Base-by-base conservation (phyloP, 768 basidiomycete genomes). In the Hypholoma fasciculare region DNA sequence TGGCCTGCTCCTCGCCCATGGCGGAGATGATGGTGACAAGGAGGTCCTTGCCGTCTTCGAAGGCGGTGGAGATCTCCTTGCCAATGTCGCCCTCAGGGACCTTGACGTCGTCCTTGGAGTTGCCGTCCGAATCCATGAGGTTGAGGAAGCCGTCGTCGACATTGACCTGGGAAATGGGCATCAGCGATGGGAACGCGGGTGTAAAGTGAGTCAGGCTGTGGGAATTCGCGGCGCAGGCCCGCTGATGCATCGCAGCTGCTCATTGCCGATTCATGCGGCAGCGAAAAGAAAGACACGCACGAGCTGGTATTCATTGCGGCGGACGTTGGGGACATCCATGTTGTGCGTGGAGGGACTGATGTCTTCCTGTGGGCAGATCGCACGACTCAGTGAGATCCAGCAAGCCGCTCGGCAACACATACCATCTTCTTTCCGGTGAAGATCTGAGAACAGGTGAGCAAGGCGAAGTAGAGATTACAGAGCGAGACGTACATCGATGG, bases 381-480 rank as follows among this genome's bases (percentile, higher is more conserved):
- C 30, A 34, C 26, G 37, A 20, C 49, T 42, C 11, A 60, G 43
- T 44, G 57, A 42, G 14, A 40, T 52, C 13, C 19, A 38, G 14
- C 13, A 58, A 44, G 42, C 12, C 44, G 30, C 30, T 63, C 14
- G 43, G 63, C 62, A 60, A 65, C 64, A 80, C 88, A 75, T 68
- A 89, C 96, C 76, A 95, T 69, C 83, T 99, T 99, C 85, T 97
- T 97, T 68, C 86, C 86, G 63, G 96, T 99, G 85, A 99, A 99
- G 78, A 99, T 98, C 96, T 97, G 69, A 13, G 52, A 49, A 58
- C 60, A 39, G 36, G 39, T 38, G 54, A 70, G 54, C 63, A 54
- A 52, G 56, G 40, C 16, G 58, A 19, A 42, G 46, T 48, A n/a
- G 20, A 54, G 30, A 51, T 58, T 16, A 17, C 42, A 11, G 42